Percentiles rank a stretch among this genome's conserved stretches.
phyloP scores from a whole-genome alignment of 2,329 filamentous ascomycete species.

The Sporothrix pallida region DNA sequence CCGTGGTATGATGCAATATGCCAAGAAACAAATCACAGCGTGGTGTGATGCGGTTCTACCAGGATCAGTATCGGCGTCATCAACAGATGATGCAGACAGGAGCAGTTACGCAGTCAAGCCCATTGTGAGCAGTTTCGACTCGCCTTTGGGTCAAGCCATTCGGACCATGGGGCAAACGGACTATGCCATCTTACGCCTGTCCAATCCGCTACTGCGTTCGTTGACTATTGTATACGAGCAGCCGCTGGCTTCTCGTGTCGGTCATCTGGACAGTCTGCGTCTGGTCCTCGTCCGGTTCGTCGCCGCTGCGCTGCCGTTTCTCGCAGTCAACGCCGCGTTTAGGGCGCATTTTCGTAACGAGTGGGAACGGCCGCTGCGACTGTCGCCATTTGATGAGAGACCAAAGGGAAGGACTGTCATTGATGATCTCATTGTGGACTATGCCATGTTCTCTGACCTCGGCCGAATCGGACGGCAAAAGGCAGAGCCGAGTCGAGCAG shows the following conservation, averaged over 20 bases:
- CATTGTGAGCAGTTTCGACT: neutral
- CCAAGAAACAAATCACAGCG: slow-evolving; percentile 54
- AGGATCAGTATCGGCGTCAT: neutral
- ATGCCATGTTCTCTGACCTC: slow-evolving; percentile 18
- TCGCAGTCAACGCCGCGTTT: slow-evolving; percentile 40
- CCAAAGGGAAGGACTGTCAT: neutral
- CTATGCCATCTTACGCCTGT: slow-evolving; percentile 37
- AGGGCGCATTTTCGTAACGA: slow-evolving; percentile 32
- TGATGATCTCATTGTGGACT: slow-evolving; percentile 20
- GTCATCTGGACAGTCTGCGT: slow-evolving; percentile 38
- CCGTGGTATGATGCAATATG: slow-evolving; percentile 44
- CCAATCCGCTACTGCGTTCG: slow-evolving; percentile 38
- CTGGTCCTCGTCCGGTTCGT: slow-evolving; percentile 40
- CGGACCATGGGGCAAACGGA: slow-evolving; percentile 9
- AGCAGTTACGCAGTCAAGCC: neutral
- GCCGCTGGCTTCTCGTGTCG: slow-evolving; percentile 27
- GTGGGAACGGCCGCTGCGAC: slow-evolving; percentile 32
- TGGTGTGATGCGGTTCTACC: slow-evolving; percentile 22
- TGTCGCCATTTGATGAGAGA: neutral
- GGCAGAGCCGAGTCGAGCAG: neutral
- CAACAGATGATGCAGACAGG: neutral
- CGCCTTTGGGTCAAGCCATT: slow-evolving; percentile 10
- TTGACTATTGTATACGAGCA: slow-evolving; percentile 42
- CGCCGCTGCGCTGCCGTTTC: slow-evolving; percentile 38
- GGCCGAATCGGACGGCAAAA: neutral